Base-by-base conservation (phyloP, 306 rosid genomes). In the Trifolium subterraneum region DNA sequence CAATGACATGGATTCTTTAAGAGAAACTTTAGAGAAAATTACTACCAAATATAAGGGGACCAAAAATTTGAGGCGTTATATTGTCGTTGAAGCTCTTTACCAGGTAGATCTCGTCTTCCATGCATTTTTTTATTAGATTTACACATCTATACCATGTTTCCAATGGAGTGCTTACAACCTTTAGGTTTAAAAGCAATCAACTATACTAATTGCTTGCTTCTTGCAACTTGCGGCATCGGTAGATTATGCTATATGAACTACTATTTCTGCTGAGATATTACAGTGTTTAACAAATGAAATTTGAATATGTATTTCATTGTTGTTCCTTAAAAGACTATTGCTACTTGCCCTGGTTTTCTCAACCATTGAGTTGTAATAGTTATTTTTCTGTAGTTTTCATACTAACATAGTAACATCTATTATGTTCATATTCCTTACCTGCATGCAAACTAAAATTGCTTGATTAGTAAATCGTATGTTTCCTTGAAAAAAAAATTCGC, bases 1-100 rank as follows among this genome's bases (percentile, higher is more conserved):
- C 84, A 95, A 95, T 71, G 92, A 95, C 79, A 86, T 92, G 93
- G 80, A 82, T 65, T 90, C 97, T 64, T 86, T 95, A 79, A 90
- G 96, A 65, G 81, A 79, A 59, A 92, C 92, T 58, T 81, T 90
- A 64, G 96, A 90, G 84, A 86, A 92, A 68, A 60, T 92, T 86
- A 87, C 90, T 84, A 70, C 64, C 48, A 86, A 79, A 73, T 85
- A 86, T 78, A 76, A 85, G 81, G 81, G 90, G 63, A 84, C 86
- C 64, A 90, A 88, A 82, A 90, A 90, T 62, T 73, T 95, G 86
- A 87, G 99, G 79, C 99, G 99, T 38, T 95, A 95, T 80, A 95
- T 95, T 85, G 98, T 95, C 82, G 84, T 95, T 83, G 99, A 92
- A 88, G 96, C 98, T 71, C 83, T 95, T 50, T 95, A 95, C 86